Percentiles rank a stretch among this genome's conserved stretches.
Evolutionary conservation across 179 eudicot species (phyloP).

Genomic region (Spinacia oleracea): DNA sequence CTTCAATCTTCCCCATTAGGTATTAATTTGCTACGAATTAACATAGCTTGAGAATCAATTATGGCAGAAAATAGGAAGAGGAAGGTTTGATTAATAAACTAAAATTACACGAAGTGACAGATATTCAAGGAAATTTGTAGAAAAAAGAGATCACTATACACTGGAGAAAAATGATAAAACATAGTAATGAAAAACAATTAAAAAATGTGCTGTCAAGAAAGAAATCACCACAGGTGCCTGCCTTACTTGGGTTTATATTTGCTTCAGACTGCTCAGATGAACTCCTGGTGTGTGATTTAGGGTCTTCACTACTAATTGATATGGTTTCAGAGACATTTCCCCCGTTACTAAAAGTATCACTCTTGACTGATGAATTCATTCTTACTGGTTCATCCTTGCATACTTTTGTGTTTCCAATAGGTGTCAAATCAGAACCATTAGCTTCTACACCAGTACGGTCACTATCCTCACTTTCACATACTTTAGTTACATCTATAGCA

Average conservation of each 20-base stretch:
- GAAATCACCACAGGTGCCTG: neutral
- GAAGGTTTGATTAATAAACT: too few relatives aligned
- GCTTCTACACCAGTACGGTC: neutral
- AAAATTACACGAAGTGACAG: too few relatives aligned
- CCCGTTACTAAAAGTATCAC: neutral
- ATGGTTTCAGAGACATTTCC: conserved; percentile 3
- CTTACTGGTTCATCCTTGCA: neutral
- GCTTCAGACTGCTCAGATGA: neutral
- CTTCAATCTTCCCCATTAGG: too few relatives aligned
- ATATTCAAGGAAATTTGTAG: too few relatives aligned
- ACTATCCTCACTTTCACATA: neutral
- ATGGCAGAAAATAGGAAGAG: too few relatives aligned
- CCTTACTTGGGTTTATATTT: conserved; percentile 10
- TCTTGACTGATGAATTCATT: neutral
- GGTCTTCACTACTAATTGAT: neutral
- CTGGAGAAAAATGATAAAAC: neutral
- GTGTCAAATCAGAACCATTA: neutral
- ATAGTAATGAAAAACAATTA: neutral
- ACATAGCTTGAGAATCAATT: too few relatives aligned
- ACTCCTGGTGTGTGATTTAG: neutral
- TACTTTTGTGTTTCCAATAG: neutral
- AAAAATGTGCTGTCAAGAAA: neutral
- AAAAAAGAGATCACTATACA: neutral
- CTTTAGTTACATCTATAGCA: conserved; percentile 24
- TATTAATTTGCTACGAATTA: too few relatives aligned